Evolutionary conservation across 2,329 filamentous ascomycete species (phyloP).

Genomic region (Fusarium clavum): DNA sequence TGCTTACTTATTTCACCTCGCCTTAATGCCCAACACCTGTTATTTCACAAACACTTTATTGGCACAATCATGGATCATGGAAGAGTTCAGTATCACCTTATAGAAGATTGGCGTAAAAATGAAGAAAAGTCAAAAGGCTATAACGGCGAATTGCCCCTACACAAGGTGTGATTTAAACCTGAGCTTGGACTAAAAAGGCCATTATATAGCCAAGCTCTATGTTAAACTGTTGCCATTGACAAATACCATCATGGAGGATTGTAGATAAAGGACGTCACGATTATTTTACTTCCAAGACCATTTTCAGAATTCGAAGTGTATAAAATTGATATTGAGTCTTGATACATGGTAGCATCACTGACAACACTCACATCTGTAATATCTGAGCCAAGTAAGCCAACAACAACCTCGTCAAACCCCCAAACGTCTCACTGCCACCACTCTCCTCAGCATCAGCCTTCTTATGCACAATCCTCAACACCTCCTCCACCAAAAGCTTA

Average conservation of each 20-base stretch:
- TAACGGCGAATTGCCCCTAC: too few relatives aligned
- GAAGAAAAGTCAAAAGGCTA: too few relatives aligned
- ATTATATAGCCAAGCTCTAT: too few relatives aligned
- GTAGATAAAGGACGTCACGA: not conserved
- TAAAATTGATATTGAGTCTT: not conserved
- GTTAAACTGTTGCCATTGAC: not conserved
- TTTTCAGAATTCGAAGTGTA: not conserved
- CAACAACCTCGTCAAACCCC: not conserved
- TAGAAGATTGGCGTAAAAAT: too few relatives aligned
- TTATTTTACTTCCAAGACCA: not conserved
- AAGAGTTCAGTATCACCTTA: too few relatives aligned
- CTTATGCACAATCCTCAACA: not conserved
- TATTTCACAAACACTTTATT: too few relatives aligned
- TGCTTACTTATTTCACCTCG: too few relatives aligned
- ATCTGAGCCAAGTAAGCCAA: not conserved
- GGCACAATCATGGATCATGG: too few relatives aligned
- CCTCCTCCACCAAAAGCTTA: not conserved
- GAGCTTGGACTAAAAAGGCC: too few relatives aligned
- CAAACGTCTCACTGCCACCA: not conserved
- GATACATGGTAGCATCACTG: not conserved
- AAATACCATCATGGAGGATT: not conserved
- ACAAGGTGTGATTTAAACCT: too few relatives aligned
- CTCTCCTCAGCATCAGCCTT: not conserved
- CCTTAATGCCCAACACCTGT: too few relatives aligned
- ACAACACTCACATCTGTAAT: not conserved